Conservation (phyloP, 2,329 filamentous ascomycete genomes). For the Arthroderma uncinatum region DNA sequence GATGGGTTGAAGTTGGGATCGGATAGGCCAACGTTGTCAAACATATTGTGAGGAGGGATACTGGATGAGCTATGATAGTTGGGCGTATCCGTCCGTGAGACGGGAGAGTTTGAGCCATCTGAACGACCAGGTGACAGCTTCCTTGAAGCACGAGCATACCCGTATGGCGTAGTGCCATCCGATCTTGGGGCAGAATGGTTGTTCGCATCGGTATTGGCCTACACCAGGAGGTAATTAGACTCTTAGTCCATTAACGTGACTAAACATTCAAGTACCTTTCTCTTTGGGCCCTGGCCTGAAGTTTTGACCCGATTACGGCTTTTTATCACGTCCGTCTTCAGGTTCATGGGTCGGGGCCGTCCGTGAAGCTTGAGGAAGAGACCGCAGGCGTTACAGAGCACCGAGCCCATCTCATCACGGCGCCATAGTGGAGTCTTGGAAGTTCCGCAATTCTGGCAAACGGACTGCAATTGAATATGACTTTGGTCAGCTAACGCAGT, state of each 20-base stretch:
- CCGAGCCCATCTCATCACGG: slow-evolving; percentile 86
- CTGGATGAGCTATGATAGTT: slow-evolving; percentile 57
- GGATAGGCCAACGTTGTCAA: slow-evolving; percentile 59
- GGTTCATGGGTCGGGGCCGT: slow-evolving; percentile 79
- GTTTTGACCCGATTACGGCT: slow-evolving; percentile 97
- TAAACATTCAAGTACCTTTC: slow-evolving; percentile 53
- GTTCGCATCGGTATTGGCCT: slow-evolving; percentile 44
- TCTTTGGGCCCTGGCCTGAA: slow-evolving; percentile 62
- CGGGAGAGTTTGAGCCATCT: slow-evolving; percentile 64
- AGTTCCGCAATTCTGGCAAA: slow-evolving; percentile 92
- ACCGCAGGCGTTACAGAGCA: slow-evolving; percentile 97
- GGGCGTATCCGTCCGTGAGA: slow-evolving; percentile 69
- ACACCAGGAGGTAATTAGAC: slow-evolving; percentile 12
- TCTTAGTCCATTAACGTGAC: slow-evolving; percentile 5
- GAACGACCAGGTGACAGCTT: slow-evolving; percentile 61
- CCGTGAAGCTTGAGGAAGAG: slow-evolving; percentile 96
- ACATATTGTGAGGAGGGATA: slow-evolving; percentile 64
- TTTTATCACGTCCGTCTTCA: slow-evolving; percentile 99
- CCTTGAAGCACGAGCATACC: slow-evolving; percentile 56
- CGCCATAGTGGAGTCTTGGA: slow-evolving; percentile 96
- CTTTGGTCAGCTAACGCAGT: slow-evolving; percentile 40
- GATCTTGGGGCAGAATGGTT: slow-evolving; percentile 48
- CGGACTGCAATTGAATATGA: slow-evolving; percentile 65
- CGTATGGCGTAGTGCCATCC: slow-evolving; percentile 46
- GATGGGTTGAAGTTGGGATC: slow-evolving; percentile 54